These are phyloP conservation scores for Sporothrix dimorphospora DNA, from an alignment of 2,329 filamentous ascomycete species.

Conservation along the genomic window DNA sequence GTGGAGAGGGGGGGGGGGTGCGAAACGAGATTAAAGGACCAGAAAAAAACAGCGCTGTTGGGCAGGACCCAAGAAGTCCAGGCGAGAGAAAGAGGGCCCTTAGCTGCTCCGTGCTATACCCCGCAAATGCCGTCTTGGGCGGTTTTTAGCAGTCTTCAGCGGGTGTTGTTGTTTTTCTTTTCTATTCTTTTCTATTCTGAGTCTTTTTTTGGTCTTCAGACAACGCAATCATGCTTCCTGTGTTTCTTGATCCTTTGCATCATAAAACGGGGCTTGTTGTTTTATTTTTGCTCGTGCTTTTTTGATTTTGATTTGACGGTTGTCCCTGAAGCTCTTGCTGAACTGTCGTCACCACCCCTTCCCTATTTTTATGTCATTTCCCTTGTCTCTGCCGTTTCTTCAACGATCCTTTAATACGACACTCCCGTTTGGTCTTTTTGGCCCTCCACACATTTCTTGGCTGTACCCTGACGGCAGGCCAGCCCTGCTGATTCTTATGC, in stretches of 20 bases:
- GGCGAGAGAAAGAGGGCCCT: slow-evolving; percentile 2
- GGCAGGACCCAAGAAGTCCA: background rate
- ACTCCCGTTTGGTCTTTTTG: background rate
- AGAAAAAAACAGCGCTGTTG: background rate
- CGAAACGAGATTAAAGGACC: slow-evolving; percentile 31
- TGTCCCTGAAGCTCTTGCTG: too few relatives aligned
- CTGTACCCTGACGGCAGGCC: background rate
- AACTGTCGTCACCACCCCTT: background rate
- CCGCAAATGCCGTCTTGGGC: slow-evolving; percentile 22
- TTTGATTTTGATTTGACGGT: background rate
- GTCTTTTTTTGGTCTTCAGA: background rate
- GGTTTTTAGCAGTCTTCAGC: background rate
- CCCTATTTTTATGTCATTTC: background rate
- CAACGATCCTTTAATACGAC: slow-evolving; percentile 4
- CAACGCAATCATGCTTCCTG: background rate
- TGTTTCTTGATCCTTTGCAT: background rate
- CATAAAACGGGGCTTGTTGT: background rate
- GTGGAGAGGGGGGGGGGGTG: slow-evolving; percentile 24
- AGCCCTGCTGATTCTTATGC: slow-evolving; percentile 24
- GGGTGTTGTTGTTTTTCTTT: background rate
- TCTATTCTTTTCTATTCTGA: background rate
- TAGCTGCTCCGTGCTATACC: slow-evolving; percentile 27
- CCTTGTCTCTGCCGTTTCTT: background rate
- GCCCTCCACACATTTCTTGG: background rate
- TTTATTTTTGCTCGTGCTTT: background rate